Conservation (phyloP, 2,329 filamentous ascomycete genomes). For the Botrytis cinerea region DNA sequence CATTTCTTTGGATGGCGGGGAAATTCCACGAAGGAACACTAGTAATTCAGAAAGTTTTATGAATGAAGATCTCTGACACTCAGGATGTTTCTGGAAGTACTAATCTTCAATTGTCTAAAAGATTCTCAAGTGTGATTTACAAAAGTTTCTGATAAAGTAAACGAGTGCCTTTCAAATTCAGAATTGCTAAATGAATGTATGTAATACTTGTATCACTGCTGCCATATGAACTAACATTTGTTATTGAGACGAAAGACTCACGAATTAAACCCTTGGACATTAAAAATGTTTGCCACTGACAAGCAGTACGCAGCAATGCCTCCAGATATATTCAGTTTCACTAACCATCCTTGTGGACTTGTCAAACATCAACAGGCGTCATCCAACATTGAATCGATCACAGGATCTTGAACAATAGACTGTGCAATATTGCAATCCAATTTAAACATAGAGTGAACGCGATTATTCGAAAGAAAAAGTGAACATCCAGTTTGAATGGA, state of each 20-base stretch:
- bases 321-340: too few relatives aligned
- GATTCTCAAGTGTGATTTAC: not conserved
- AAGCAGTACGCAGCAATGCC: too few relatives aligned
- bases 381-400: not conserved
- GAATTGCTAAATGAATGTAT: not conserved
- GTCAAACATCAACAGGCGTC: not conserved
- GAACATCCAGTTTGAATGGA: not conserved
- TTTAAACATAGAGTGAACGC: too few relatives aligned
- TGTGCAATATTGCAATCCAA: too few relatives aligned
- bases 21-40: not conserved
- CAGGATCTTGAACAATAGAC: too few relatives aligned
- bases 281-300: not conserved
- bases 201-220: not conserved
- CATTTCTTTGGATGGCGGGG: too few relatives aligned
- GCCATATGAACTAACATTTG: not conserved
- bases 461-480: not conserved
- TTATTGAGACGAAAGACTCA: not conserved
- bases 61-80: not conserved
- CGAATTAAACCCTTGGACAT: not conserved
- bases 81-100: not conserved
- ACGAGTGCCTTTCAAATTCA: not conserved
- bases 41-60: not conserved
- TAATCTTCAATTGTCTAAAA: not conserved
- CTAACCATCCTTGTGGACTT: not conserved
- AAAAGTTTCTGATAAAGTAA: not conserved